phyloP scores from a whole-genome alignment of 805 yeast species.

The Starmerella stellata region DNA sequence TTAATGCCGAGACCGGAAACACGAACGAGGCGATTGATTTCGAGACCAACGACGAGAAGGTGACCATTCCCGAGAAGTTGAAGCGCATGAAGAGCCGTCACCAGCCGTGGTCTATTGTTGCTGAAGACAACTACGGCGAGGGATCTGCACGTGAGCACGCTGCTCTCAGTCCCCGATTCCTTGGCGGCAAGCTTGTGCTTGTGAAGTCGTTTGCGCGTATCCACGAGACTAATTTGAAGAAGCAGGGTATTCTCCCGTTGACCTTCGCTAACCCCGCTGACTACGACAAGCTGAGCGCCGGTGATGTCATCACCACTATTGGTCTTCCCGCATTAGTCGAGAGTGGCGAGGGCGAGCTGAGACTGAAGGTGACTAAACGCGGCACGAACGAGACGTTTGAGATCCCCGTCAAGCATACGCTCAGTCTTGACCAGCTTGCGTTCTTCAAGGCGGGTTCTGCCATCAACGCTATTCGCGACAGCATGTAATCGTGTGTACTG shows the following conservation, averaged over 20 bases:
- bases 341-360: conserved; percentile 60
- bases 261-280: conserved; percentile 81
- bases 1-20: conserved; percentile 90
- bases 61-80: conserved; percentile 90
- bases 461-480: conserved; percentile 68
- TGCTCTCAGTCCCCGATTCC: conserved; percentile 83
- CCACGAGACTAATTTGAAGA: conserved; percentile 93
- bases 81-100: conserved; percentile 76
- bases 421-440: conserved; percentile 90
- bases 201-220: conserved; percentile 95
- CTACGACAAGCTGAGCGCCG: conserved; percentile 60
- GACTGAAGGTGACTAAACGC: conserved; percentile 50
- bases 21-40: conserved; percentile 79
- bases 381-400: conserved; percentile 48
- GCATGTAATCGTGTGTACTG: too few species aligned
- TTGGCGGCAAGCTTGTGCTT: conserved; percentile 75
- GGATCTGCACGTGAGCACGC: conserved; percentile 99
- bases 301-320: conserved; percentile 61
- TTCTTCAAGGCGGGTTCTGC: conserved; percentile 97
- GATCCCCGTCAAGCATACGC: conserved; percentile 74
- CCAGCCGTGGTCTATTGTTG: conserved; percentile 86
- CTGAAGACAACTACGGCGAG: conserved; percentile 97
- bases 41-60: conserved; percentile 47
- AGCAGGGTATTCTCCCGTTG: conserved; percentile 93
- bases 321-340: conserved; percentile 59